Evolutionary conservation across 2,329 filamentous ascomycete genomes (phyloP), one percentile per base, ranked within the genome.

Genomic region (Stagonosporopsis rhizophila): DNA sequence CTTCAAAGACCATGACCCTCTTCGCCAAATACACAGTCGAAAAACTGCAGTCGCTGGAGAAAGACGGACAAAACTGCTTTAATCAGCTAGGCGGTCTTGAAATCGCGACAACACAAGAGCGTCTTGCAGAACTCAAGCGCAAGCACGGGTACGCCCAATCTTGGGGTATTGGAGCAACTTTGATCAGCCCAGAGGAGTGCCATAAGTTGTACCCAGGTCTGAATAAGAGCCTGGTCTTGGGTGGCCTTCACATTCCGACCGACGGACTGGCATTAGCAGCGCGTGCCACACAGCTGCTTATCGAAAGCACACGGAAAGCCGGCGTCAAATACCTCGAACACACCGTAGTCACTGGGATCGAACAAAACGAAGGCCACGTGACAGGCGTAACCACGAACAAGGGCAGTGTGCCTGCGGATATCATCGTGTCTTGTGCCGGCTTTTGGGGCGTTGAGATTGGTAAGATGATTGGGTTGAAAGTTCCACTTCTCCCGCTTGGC

Each of bases 391-490:
- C 60, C 1, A 87, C 84, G 0, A 73, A 77, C 1, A 72, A 71
- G 4, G 81, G 81, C 20, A 80, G 67, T 0, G 77, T 87, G 19
- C 75, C 82, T 0, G 85, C 85, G 0, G 86, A 88, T 51, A 83
- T 87, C 22, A 78, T 88, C 46, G 72, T 88, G 34, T 87, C 85
- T 1, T 88, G 86, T 58, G 86, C 85, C 6, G 86, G 86, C 0
- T 86, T 88, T 70, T 88, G 86, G 86, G 86, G 86, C 11, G 86
- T 87, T 7, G 85, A 88, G 66, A 77, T 88, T 6, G 86, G 86
- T 20, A 82, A 81, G 6, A 86, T 88, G 85, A 79, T 83, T 38
- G 85, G 80, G 4, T 64, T 87, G 12, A 74, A 81, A 1, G 80
- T 88, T 20, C 86, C 86, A 6, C 72, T 88, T 4, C 78, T 87